These are phyloP conservation scores for Monilinia aucupariae DNA, from an alignment of 2,329 filamentous ascomycete genomes.

Conservation along the genomic window DNA sequence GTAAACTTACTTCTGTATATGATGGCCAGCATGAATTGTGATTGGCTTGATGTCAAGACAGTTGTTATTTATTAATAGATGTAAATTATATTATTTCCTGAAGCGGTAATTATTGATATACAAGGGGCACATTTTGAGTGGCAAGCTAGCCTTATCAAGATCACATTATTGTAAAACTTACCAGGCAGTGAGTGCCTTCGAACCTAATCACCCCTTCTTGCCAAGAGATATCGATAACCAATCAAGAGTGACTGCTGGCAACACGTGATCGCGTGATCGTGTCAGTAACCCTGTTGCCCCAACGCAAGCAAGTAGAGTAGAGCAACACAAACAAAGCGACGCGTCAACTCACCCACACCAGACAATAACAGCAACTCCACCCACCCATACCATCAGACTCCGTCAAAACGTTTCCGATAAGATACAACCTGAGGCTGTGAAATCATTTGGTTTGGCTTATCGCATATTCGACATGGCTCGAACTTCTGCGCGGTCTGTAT, in stretches of 20 bases:
- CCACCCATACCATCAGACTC: background rate
- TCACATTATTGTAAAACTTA: too few relatives aligned
- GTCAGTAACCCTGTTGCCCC: background rate
- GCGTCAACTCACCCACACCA: constrained; percentile 1
- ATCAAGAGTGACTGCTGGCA: background rate
- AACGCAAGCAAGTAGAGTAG: background rate
- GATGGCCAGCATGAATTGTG: background rate
- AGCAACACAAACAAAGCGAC: constrained; percentile 3
- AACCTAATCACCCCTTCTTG: too few relatives aligned
- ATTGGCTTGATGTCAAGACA: background rate
- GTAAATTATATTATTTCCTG: too few relatives aligned
- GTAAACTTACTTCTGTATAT: background rate
- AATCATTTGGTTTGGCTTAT: background rate
- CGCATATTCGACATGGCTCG: constrained; percentile 6
- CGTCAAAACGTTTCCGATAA: background rate
- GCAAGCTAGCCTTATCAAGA: too few relatives aligned
- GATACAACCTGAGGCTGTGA: background rate
- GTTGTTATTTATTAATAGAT: constrained; percentile 1
- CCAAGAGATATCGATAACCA: too few relatives aligned
- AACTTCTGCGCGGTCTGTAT: background rate
- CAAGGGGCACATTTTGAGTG: background rate
- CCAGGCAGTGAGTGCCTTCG: too few relatives aligned
- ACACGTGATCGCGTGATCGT: constrained; percentile 1
- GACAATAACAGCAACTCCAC: constrained; percentile 1
- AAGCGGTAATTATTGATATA: too few relatives aligned